Conservation (phyloP, 768 basidiomycete species). For the Calvatia gigantea region DNA sequence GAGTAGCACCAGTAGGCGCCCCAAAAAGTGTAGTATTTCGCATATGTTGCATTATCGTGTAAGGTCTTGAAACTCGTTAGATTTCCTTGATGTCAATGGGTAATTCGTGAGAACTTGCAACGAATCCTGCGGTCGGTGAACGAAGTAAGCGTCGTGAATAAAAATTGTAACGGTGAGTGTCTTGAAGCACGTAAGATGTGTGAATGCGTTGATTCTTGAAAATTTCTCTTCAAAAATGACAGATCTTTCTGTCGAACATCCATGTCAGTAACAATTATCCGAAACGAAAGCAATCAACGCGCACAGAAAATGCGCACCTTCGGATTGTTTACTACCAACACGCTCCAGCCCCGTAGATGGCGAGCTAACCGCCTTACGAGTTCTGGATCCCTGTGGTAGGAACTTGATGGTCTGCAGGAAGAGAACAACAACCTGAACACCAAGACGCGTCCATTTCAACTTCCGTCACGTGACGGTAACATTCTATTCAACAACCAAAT, state of each 20-base stretch:
- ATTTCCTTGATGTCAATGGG: neutral
- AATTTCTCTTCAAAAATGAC: neutral
- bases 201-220: constrained; percentile 8
- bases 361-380: constrained; percentile 4
- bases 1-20: neutral
- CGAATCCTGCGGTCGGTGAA: constrained; percentile 6
- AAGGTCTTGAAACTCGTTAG: constrained; percentile 3
- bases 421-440: constrained; percentile 6
- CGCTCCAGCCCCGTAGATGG: constrained; percentile 6
- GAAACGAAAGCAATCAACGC: neutral
- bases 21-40: constrained; percentile 1
- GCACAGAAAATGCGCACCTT: neutral
- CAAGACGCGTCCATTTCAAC: constrained; percentile 10
- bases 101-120: constrained; percentile 6
- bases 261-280: neutral
- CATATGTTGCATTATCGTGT: neutral
- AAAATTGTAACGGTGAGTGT: neutral
- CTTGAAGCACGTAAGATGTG: constrained; percentile 1
- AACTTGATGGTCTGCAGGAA: neutral
- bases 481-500: neutral
- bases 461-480: constrained; percentile 4
- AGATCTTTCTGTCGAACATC: neutral
- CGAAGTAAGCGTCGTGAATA: constrained; percentile 3
- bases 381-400: neutral
- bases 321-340: neutral